Evolutionary conservation across 2,329 filamentous ascomycete species (phyloP).

Genomic region (Phialophora verrucosa): DNA sequence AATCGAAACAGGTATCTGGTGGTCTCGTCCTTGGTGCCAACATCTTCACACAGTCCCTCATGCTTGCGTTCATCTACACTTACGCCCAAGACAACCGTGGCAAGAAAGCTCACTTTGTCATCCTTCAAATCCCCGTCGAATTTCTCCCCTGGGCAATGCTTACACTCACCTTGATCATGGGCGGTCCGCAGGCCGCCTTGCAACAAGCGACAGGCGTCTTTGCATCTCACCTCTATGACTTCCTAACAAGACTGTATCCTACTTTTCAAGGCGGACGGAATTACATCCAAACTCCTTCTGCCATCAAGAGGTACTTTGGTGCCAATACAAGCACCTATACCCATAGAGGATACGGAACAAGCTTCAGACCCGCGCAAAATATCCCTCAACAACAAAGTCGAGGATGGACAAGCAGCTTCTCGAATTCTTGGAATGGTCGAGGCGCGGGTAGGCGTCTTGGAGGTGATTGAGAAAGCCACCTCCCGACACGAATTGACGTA

Average conservation of each 20-base stretch:
- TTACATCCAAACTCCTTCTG: constrained; percentile 72
- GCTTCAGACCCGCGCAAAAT: constrained; percentile 52
- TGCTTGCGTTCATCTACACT: constrained; percentile 82
- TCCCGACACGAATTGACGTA: constrained; percentile 7
- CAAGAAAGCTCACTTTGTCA: constrained; percentile 75
- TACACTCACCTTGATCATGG: constrained; percentile 72
- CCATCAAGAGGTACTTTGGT: constrained; percentile 71
- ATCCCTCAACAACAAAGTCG: constrained; percentile 32
- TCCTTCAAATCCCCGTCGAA: constrained; percentile 82
- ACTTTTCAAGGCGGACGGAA: constrained; percentile 84
- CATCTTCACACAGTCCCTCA: constrained; percentile 63
- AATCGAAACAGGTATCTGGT: constrained; percentile 49
- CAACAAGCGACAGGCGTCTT: constrained; percentile 77
- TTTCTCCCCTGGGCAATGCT: constrained; percentile 82
- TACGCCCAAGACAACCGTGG: constrained; percentile 84
- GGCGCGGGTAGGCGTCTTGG: constrained; percentile 51
- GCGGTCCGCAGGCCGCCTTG: constrained; percentile 62
- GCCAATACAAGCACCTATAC: constrained; percentile 49
- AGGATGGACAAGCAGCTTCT: constrained; percentile 50
- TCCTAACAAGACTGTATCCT: constrained; percentile 85
- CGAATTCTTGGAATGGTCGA: constrained; percentile 48
- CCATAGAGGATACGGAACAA: constrained; percentile 67
- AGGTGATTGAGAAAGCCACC: constrained; percentile 41
- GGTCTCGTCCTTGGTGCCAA: constrained; percentile 45
- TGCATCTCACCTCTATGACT: constrained; percentile 89